Conservation (phyloP, 345 rosid species). For the Populus davidiana region DNA sequence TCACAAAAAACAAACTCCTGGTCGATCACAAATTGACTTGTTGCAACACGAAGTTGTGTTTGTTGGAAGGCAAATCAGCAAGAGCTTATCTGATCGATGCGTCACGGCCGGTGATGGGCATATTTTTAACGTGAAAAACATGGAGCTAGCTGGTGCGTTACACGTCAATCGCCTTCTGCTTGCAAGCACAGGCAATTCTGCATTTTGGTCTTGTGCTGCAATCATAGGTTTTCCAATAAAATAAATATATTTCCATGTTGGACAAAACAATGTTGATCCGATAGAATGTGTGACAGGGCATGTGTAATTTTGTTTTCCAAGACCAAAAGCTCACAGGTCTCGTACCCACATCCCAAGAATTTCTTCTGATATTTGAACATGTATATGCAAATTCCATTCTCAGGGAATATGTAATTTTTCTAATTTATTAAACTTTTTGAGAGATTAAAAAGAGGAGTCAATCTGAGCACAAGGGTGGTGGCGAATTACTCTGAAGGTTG, state of each 20-base stretch:
- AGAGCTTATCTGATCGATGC: background rate
- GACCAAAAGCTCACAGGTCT: too few species aligned
- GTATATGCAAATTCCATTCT: too few species aligned
- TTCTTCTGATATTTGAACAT: too few species aligned
- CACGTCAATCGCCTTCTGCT: background rate
- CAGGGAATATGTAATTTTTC: too few species aligned
- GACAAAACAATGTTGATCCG: background rate
- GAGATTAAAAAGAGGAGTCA: too few species aligned
- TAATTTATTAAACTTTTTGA: too few species aligned
- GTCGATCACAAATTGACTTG: background rate
- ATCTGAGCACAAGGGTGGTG: too few species aligned
- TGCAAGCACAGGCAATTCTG: background rate
- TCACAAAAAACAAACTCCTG: too few species aligned
- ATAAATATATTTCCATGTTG: background rate
- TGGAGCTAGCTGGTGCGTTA: background rate
- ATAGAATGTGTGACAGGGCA: background rate
- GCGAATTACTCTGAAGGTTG: too few species aligned
- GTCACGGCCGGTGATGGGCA: background rate
- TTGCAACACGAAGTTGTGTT: background rate
- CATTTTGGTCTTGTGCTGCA: background rate
- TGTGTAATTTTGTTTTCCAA: too few species aligned
- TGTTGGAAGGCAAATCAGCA: background rate
- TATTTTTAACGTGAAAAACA: conserved; percentile 8
- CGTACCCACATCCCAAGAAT: too few species aligned
- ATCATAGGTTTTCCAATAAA: background rate